Evolutionary conservation across 352 stramenopile genomes (phyloP).

Genomic region (Thalassiosira livingstoniorum): DNA sequence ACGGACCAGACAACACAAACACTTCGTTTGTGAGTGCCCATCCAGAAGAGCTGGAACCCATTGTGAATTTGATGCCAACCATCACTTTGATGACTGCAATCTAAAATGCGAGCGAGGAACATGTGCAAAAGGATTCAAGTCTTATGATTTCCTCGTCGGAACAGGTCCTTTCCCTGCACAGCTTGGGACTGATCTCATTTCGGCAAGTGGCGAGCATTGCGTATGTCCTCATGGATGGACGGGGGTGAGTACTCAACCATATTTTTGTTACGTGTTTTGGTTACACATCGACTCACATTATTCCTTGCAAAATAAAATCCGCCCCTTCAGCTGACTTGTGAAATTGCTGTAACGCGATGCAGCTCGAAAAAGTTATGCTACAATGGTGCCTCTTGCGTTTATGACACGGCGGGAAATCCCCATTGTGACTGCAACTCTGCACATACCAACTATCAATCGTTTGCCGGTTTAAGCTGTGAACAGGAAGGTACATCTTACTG

Average conservation of each 20-base stretch:
- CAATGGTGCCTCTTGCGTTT: constrained; percentile 46
- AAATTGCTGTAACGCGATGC: constrained; percentile 41
- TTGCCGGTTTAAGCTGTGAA: constrained; percentile 39
- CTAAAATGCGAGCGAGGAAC: constrained; percentile 42
- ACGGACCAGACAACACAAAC: background rate
- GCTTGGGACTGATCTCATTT: constrained; percentile 42
- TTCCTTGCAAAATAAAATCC: background rate
- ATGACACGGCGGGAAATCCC: constrained; percentile 31
- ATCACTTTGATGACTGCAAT: constrained; percentile 30
- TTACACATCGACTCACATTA: background rate
- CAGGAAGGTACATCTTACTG: constrained; percentile 39
- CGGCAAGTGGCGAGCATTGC: constrained; percentile 44
- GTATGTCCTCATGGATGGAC: constrained; percentile 49
- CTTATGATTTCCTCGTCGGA: constrained; percentile 39
- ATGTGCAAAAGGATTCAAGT: constrained; percentile 52
- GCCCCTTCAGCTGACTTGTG: constrained; percentile 16
- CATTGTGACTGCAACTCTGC: constrained; percentile 52
- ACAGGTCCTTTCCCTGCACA: constrained; percentile 39
- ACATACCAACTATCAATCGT: constrained; percentile 41
- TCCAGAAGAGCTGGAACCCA: constrained; percentile 31
- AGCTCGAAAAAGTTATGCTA: constrained; percentile 43
- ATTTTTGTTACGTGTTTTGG: background rate
- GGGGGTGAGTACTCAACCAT: constrained; percentile 2
- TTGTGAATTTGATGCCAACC: constrained; percentile 39
- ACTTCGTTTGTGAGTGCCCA: constrained; percentile 42